Conservation (phyloP, 441 rosid genomes). For the Raphanus hybrid region DNA sequence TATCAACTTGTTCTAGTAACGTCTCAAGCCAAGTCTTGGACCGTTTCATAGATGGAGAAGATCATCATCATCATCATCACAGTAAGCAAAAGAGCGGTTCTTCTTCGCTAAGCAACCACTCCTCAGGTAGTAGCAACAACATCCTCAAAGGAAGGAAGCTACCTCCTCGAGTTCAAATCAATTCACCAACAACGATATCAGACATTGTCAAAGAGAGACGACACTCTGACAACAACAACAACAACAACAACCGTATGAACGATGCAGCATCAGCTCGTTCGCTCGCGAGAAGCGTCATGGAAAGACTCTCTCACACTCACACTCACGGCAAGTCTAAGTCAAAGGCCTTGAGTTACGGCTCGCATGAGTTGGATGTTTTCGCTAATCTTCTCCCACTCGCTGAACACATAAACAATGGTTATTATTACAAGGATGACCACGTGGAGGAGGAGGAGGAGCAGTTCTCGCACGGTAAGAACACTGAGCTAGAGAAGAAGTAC, state of each 20-base stretch:
- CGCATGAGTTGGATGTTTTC: constrained; percentile 48
- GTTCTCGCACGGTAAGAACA: constrained; percentile 44
- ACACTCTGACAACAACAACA: constrained; percentile 43
- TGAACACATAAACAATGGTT: constrained; percentile 46
- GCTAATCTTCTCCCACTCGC: constrained; percentile 46
- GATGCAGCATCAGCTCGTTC: constrained; percentile 62
- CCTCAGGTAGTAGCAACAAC: constrained; percentile 39
- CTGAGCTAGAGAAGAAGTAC: constrained; percentile 59
- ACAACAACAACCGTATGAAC: constrained; percentile 55
- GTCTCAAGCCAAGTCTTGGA: constrained; percentile 77
- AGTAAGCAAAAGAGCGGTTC: constrained; percentile 52
- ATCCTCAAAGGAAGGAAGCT: constrained; percentile 50
- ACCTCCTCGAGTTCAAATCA: constrained; percentile 67
- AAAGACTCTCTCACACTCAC: constrained; percentile 72
- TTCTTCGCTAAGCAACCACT: constrained; percentile 44
- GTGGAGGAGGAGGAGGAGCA: constrained; percentile 35
- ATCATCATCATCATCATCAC: constrained; percentile 42
- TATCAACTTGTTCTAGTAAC: constrained; percentile 68
- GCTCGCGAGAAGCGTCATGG: constrained; percentile 81
- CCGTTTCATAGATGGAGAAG: constrained; percentile 91
- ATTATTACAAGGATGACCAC: constrained; percentile 47
- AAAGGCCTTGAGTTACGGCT: constrained; percentile 49
- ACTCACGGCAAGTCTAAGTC: constrained; percentile 55
- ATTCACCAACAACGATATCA: constrained; percentile 62
- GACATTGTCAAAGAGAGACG: constrained; percentile 50